Conservation (phyloP, 2,329 filamentous ascomycete genomes). For the Pseudogymnoascus sp. region DNA sequence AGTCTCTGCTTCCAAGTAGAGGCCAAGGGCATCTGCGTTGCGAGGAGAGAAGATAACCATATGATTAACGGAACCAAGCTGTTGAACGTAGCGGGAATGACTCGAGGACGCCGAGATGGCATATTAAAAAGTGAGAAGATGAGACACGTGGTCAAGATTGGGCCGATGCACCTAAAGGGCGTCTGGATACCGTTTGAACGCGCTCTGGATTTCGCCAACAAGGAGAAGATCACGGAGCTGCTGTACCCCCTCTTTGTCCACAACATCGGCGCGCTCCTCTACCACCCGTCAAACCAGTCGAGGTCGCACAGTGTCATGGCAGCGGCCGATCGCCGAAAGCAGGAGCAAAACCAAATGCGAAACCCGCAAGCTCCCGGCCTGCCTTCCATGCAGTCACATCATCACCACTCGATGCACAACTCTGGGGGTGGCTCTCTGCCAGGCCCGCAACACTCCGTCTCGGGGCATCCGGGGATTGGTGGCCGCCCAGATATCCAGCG, state of each 20-base stretch:
- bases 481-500: slow-evolving; percentile 71
- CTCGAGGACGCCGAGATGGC: slow-evolving; percentile 84
- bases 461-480: slow-evolving; percentile 59
- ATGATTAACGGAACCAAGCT: slow-evolving; percentile 99
- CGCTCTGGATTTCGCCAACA: slow-evolving; percentile 97
- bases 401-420: slow-evolving; percentile 53
- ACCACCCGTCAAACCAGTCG: slow-evolving; percentile 83
- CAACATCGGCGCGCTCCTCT: slow-evolving; percentile 87
- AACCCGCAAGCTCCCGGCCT: slow-evolving; percentile 49
- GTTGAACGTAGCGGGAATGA: slow-evolving; percentile 96
- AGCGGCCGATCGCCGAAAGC: slow-evolving; percentile 68
- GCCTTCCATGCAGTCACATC: slow-evolving; percentile 58
- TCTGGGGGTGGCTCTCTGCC: slow-evolving; percentile 45
- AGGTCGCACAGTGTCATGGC: slow-evolving; percentile 81
- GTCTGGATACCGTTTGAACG: slow-evolving; percentile 98
- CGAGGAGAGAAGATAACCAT: slow-evolving; percentile 90
- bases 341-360: slow-evolving; percentile 53
- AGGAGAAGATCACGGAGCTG: slow-evolving; percentile 96
- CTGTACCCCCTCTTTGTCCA: slow-evolving; percentile 95
- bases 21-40: slow-evolving; percentile 90
- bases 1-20: slow-evolving; percentile 97
- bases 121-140: slow-evolving; percentile 97
- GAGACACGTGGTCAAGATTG: slow-evolving; percentile 95
- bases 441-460: slow-evolving; percentile 42
- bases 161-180: slow-evolving; percentile 97